These are phyloP conservation scores for Sambucus nigra DNA, from an alignment of 129 eudicot species.

Conservation along the genomic window DNA sequence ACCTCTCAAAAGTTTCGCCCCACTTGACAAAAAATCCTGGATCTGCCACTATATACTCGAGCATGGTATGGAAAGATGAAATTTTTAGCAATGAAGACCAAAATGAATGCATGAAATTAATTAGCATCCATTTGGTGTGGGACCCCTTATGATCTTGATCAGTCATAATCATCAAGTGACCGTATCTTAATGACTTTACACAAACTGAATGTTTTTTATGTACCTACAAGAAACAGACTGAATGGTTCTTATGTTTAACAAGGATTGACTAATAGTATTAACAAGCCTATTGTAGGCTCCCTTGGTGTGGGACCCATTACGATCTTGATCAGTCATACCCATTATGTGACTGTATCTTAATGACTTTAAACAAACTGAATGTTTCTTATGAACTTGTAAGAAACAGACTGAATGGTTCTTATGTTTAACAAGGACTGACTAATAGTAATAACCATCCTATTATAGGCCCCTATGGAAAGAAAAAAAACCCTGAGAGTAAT, in stretches of 20 bases:
- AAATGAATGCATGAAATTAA: constrained; percentile 83
- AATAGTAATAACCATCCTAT: constrained; percentile 28
- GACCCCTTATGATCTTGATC: constrained; percentile 99
- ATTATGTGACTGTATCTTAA: too few relatives aligned
- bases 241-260: not conserved
- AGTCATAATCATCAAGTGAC: constrained; percentile 95
- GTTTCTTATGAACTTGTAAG: too few relatives aligned
- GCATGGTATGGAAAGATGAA: constrained; percentile 78
- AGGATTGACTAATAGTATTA: constrained; percentile 14
- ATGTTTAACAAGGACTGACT: constrained; percentile 14
- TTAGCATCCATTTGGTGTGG: constrained; percentile 85
- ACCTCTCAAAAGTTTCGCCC: too few relatives aligned
- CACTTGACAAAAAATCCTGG: too few relatives aligned
- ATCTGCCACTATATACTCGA: too few relatives aligned
- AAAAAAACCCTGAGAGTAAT: constrained; percentile 52
- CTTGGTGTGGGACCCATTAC: too few relatives aligned
- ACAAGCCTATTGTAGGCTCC: constrained; percentile 54
- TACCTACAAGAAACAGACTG: too few relatives aligned
- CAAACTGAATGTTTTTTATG: too few relatives aligned
- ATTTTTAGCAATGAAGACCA: constrained; percentile 95
- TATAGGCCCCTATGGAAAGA: constrained; percentile 62
- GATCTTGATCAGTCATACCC: too few relatives aligned
- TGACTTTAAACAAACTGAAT: too few relatives aligned
- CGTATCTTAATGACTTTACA: constrained; percentile 72
- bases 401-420: not conserved